phyloP scores from a whole-genome alignment of 768 basidiomycete species.

The Boletus fagicola region DNA sequence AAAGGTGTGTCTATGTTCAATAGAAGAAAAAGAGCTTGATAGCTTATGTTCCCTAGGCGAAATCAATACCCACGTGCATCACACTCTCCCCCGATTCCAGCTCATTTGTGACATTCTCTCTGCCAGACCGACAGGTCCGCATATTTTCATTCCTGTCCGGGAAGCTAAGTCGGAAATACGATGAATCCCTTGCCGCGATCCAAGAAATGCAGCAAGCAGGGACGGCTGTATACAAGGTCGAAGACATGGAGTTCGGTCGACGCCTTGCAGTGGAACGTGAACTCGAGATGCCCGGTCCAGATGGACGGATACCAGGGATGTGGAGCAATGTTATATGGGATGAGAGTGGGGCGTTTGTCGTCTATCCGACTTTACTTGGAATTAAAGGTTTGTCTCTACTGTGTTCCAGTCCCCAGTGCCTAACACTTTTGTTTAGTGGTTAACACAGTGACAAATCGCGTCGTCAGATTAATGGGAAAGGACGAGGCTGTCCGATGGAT shows the following conservation, averaged over 20 bases:
- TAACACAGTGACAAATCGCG: constrained; percentile 92
- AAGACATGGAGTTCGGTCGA: constrained; percentile 99
- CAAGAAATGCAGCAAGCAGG: constrained; percentile 99
- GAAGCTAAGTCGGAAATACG: constrained; percentile 89
- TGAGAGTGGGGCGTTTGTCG: constrained; percentile 90
- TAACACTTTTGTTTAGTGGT: constrained; percentile 56
- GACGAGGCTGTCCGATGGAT: constrained; percentile 91
- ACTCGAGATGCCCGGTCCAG: constrained; percentile 77
- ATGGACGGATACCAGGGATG: constrained; percentile 67
- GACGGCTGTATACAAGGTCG: constrained; percentile 85
- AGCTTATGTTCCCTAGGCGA: constrained; percentile 52
- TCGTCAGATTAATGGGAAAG: constrained; percentile 84
- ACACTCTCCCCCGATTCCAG: constrained; percentile 87
- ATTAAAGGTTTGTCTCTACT: constrained; percentile 72
- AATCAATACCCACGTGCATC: constrained; percentile 88
- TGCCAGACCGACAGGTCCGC: constrained; percentile 91
- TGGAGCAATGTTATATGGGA: constrained; percentile 97
- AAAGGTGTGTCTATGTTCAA: constrained; percentile 55
- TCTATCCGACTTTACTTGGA: constrained; percentile 92
- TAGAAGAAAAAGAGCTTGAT: not conserved
- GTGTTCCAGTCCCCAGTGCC: not conserved
- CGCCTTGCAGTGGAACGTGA: constrained; percentile 92
- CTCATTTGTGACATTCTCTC: constrained; percentile 89
- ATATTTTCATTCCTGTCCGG: constrained; percentile 90
- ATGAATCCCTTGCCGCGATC: constrained; percentile 88